Evolutionary conservation across 192 early-diverging fungal species (phyloP).

Genomic region (Backusella macrospora): DNA sequence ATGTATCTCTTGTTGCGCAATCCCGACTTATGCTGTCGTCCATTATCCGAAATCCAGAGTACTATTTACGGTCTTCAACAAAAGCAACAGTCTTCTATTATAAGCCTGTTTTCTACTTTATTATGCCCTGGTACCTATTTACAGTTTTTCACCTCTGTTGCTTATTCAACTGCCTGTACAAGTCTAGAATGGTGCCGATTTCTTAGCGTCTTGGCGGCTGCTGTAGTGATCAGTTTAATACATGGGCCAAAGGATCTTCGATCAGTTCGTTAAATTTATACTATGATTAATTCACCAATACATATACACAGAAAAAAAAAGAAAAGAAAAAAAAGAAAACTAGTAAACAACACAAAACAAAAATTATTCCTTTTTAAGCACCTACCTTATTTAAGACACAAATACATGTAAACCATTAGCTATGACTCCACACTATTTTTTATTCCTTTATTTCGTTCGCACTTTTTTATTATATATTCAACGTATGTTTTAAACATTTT

Average conservation of each 20-base stretch:
- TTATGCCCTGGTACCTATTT: slow-evolving; percentile 10
- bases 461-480: background rate
- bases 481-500: background rate
- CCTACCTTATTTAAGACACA: slow-evolving; percentile 5
- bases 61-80: slow-evolving; percentile 15
- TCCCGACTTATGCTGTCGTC: slow-evolving; percentile 17
- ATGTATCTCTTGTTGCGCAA: slow-evolving; percentile 21
- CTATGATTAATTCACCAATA: background rate
- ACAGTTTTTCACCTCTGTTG: background rate
- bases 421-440: background rate
- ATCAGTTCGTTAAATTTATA: background rate
- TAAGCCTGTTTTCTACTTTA: background rate
- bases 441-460: too few species aligned
- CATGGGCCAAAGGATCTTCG: slow-evolving; percentile 28
- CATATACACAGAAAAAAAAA: background rate
- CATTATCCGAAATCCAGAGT: slow-evolving; percentile 17
- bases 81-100: background rate
- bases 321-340: background rate
- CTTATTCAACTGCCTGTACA: slow-evolving; percentile 11
- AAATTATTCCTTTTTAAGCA: background rate
- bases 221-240: slow-evolving; percentile 24
- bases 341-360: background rate
- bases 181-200: slow-evolving; percentile 32
- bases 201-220: slow-evolving; percentile 30
- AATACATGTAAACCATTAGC: slow-evolving; percentile 3